Percentiles rank a stretch among this genome's conserved stretches.
Conservation (phyloP, 1,284 basidiomycete species). For the Ganoderma sinense region DNA sequence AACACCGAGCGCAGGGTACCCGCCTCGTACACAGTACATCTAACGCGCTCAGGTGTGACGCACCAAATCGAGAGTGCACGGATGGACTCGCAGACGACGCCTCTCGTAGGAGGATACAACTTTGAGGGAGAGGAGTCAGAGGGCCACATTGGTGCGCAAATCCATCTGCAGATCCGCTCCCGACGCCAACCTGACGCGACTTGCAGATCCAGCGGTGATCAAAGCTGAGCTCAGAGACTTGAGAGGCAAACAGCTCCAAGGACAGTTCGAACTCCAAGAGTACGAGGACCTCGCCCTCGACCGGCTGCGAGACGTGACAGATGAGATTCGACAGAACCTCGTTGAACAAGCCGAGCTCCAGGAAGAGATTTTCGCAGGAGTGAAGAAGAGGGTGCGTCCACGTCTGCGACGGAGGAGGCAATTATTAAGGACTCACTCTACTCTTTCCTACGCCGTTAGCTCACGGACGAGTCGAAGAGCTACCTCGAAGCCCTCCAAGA, state of each 20-base stretch:
- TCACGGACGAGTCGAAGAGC: neutral
- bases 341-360: neutral
- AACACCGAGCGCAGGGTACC: neutral
- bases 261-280: neutral
- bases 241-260: neutral
- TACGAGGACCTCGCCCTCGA: neutral
- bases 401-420: neutral
- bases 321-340: neutral
- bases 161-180: neutral
- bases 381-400: neutral
- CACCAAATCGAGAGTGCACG: neutral
- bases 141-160: neutral
- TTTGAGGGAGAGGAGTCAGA: neutral
- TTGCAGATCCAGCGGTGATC: neutral
- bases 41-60: neutral
- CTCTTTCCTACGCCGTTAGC: neutral
- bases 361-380: neutral
- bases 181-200: neutral
- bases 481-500: neutral
- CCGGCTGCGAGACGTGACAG: neutral
- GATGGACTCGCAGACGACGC: neutral
- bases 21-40: neutral
- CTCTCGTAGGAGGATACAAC: neutral
- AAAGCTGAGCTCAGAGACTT: neutral
- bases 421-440: neutral